Evolutionary conservation across 2,329 filamentous ascomycete genomes (phyloP).

Genomic region (Fusarium keratoplasticum): DNA sequence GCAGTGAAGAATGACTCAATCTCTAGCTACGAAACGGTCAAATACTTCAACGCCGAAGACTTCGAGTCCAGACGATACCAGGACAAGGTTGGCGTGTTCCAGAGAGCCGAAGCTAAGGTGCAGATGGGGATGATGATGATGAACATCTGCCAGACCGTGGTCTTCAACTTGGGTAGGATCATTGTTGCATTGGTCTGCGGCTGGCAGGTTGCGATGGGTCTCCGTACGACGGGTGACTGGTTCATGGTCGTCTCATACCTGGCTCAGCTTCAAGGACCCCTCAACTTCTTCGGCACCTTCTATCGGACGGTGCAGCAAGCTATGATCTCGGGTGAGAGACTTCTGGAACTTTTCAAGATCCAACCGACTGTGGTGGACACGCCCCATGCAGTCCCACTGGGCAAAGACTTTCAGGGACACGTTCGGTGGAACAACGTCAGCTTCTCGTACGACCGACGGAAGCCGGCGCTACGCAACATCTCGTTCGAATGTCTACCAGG

Average conservation of each 20-base stretch:
- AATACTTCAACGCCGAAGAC: conserved; percentile 87
- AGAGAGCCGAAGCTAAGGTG: conserved; percentile 80
- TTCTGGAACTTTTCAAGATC: conserved; percentile 96
- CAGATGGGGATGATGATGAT: conserved; percentile 81
- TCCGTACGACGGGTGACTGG: conserved; percentile 76
- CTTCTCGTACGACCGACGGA: conserved; percentile 90
- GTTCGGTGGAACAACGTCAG: conserved; percentile 90
- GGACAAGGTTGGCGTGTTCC: conserved; percentile 76
- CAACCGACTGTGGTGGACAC: conserved; percentile 89
- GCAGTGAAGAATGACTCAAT: conserved; percentile 99
- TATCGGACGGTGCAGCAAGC: conserved; percentile 96
- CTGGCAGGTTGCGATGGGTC: conserved; percentile 78
- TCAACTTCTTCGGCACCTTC: conserved; percentile 94
- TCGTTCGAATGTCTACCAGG: conserved; percentile 88
- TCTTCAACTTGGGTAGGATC: conserved; percentile 82
- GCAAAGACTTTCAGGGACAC: conserved; percentile 76
- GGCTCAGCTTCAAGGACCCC: conserved; percentile 80
- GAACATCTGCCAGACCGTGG: conserved; percentile 83
- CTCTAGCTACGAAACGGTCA: conserved; percentile 96
- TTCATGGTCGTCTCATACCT: conserved; percentile 81
- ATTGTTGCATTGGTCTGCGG: conserved; percentile 79
- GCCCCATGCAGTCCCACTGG: conserved; percentile 70
- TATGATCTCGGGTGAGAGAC: conserved; percentile 96
- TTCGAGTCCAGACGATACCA: conserved; percentile 83
- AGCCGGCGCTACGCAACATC: conserved; percentile 85